Evolutionary conservation across 163 green algal genomes (phyloP), one percentile per base, ranked within the genome.

Genomic region (Prototheca stagnorum): DNA sequence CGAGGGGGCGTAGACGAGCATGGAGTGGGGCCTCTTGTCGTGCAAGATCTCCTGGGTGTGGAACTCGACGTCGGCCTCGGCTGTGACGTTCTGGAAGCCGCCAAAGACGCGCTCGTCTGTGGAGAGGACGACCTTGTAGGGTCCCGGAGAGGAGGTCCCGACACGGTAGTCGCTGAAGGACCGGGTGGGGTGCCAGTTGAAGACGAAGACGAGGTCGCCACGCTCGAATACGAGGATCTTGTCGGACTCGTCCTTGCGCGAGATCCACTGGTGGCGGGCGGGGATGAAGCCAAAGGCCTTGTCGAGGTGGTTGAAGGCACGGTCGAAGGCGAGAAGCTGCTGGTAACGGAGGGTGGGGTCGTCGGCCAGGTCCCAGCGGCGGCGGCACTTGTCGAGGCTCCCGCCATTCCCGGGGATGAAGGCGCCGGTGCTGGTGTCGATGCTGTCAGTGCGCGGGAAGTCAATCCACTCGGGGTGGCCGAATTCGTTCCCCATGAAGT

Each of bases 401-500:
- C 87, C 88, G 36, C 77, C 77, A 58, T 95, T 95, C 52, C 86
- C 69, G 51, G 72, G 68, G n/a, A 84, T 61, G 47, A 85, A 74
- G 12, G 61, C 62, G 23, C 82, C 82, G 8, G 83, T 93, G 57
- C 73, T 85, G 24, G 80, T 72, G 70, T 92, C 82, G 52, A 77
- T 74, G 17, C 68, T 73, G 68, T 85, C 71, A 47, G 19, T 16
- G 3, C 19, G 44, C 17, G 15, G 33, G 14, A 17, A 3, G 69
- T 97, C 88, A 31, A 91, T 78, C 80, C 80, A 90, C 54, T 90
- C 80, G 21, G 79, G 79, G 61, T 89, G 79, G n/a, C 88, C 88
- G 63, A 96, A 97, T 77, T 97, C 88, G 54, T 97, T 97, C 59
- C 88, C 88, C 85, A 95, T 95, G 77, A 96, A 95, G 63, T 84